These are phyloP conservation scores for Nakazawaea wyomingensis DNA, from an alignment of 805 yeast species.

Conservation along the genomic window DNA sequence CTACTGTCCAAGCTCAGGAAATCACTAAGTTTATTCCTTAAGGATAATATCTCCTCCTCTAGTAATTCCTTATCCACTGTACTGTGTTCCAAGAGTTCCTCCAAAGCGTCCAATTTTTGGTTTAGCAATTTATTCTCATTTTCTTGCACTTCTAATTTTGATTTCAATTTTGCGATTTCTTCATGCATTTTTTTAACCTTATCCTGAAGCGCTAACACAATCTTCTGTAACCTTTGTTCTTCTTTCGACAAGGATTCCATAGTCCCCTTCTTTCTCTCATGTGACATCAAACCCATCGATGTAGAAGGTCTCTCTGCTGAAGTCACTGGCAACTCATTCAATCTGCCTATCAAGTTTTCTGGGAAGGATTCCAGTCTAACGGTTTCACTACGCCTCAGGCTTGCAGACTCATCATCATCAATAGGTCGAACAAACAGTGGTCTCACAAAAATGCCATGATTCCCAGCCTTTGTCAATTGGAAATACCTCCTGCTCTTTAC, in stretches of 20 bases:
- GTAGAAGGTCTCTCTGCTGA: neutral
- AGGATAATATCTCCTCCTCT: constrained; percentile 26
- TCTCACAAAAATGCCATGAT: constrained; percentile 46
- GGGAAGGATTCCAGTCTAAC: too few species aligned
- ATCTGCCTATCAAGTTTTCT: too few species aligned
- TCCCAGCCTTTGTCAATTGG: constrained; percentile 26
- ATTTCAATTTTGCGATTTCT: constrained; percentile 25
- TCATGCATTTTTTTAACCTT: constrained; percentile 33
- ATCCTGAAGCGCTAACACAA: constrained; percentile 39
- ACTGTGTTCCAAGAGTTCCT: constrained; percentile 27
- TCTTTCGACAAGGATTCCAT: neutral
- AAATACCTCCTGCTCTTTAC: constrained; percentile 41
- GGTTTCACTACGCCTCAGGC: too few species aligned
- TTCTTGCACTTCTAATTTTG: constrained; percentile 21
- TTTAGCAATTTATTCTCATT: constrained; percentile 26
- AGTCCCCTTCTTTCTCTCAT: too few species aligned
- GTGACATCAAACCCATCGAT: neutral
- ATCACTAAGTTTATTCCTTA: constrained; percentile 22
- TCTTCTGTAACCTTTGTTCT: constrained; percentile 19
- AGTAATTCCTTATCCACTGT: constrained; percentile 42
- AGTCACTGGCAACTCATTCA: too few species aligned
- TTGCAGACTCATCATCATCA: neutral
- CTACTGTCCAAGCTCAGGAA: too few species aligned
- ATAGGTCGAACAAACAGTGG: constrained; percentile 24
- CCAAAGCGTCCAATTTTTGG: constrained; percentile 14